These are phyloP conservation scores for Tylopilus sp. DNA, from an alignment of 1,284 basidiomycete species.

Conservation along the genomic window DNA sequence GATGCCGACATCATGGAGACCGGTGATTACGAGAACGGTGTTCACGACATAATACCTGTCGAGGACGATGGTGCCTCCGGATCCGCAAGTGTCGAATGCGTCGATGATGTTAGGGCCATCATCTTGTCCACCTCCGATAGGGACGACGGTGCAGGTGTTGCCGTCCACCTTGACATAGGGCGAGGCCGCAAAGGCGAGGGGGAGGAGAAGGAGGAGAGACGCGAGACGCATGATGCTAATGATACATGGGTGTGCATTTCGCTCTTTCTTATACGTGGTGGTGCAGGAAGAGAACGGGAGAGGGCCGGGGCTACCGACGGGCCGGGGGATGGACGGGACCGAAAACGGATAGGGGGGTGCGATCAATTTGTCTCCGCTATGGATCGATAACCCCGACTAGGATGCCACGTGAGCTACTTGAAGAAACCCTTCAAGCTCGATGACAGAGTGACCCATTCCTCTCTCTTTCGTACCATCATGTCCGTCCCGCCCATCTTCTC, in stretches of 20 bases:
- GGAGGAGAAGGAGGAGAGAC: not conserved
- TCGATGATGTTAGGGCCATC: slow-evolving; percentile 34
- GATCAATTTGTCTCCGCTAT: slow-evolving; percentile 23
- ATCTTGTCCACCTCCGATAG: slow-evolving; percentile 49
- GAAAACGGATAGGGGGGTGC: not conserved
- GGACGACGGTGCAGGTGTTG: slow-evolving; percentile 41
- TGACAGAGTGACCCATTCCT: slow-evolving; percentile 15
- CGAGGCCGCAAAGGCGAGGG: slow-evolving; percentile 1
- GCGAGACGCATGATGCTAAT: no score
- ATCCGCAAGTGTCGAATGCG: slow-evolving; percentile 45
- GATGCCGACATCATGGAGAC: slow-evolving; percentile 52
- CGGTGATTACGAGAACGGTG: slow-evolving; percentile 51
- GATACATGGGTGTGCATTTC: not conserved
- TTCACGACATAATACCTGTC: slow-evolving; percentile 54
- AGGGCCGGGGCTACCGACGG: not conserved
- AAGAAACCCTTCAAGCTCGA: not conserved
- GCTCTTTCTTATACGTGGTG: not conserved
- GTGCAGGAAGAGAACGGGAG: not conserved
- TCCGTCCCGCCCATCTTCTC: slow-evolving; percentile 43
- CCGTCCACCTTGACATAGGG: slow-evolving; percentile 18
- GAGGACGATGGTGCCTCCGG: slow-evolving; percentile 45
- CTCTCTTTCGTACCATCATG: not conserved
- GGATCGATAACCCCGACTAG: slow-evolving; percentile 33
- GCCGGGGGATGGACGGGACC: not conserved
- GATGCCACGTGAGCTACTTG: slow-evolving; percentile 29